Evolutionary conservation across 2,329 filamentous ascomycete genomes (phyloP).

Genomic region (Mollisiaceae sp.): DNA sequence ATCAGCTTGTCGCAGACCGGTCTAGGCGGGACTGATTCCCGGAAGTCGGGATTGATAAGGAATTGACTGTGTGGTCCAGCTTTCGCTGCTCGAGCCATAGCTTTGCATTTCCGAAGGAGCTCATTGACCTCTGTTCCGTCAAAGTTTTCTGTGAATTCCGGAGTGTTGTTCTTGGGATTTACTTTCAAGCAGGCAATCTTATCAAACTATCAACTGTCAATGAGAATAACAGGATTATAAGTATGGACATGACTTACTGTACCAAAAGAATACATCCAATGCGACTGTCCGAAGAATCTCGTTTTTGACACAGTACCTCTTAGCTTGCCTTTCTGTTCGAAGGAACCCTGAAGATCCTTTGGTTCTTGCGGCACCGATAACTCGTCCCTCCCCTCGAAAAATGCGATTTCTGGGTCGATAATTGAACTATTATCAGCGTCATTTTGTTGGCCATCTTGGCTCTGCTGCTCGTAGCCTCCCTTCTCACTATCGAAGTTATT

Average conservation of each 20-base stretch:
- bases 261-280: slow-evolving; percentile 38
- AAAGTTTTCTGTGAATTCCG: slow-evolving; percentile 5
- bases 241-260: slow-evolving; percentile 26
- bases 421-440: background rate
- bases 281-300: slow-evolving; percentile 35
- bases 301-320: slow-evolving; percentile 35
- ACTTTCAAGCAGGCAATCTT: slow-evolving; percentile 22
- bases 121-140: slow-evolving; percentile 5
- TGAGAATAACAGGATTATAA: background rate
- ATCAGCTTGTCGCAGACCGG: slow-evolving; percentile 45
- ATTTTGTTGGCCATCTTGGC: background rate
- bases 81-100: slow-evolving; percentile 30
- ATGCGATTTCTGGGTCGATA: background rate
- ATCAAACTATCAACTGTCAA: slow-evolving; percentile 26
- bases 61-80: slow-evolving; percentile 24
- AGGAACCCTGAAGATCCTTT: slow-evolving; percentile 10
- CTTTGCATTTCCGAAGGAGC: slow-evolving; percentile 32
- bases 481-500: background rate
- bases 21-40: slow-evolving; percentile 29
- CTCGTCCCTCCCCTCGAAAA: background rate
- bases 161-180: slow-evolving; percentile 17
- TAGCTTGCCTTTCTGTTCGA: slow-evolving; percentile 17
- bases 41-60: slow-evolving; percentile 25
- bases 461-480: background rate
- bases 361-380: no score